Conservation (phyloP, 129 eudicot species). For the Dittrichia graveolens region DNA sequence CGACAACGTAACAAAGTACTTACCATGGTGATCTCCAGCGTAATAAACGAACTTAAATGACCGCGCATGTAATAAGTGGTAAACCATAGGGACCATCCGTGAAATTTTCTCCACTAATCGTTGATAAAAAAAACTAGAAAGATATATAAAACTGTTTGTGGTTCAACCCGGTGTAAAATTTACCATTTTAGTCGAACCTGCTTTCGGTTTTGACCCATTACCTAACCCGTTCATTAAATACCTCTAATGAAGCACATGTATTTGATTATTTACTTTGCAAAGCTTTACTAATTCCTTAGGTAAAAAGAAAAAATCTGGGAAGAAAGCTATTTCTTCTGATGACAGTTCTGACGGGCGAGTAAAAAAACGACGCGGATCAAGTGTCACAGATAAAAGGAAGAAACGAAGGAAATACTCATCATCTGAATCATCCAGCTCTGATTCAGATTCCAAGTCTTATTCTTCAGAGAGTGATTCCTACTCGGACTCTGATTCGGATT, state of each 20-base stretch:
- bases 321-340: conserved; percentile 49
- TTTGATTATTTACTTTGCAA: conserved; percentile 14
- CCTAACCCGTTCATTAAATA: neutral
- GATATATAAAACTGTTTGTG: neutral
- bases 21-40: no score
- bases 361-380: conserved; percentile 45
- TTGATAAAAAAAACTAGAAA: neutral
- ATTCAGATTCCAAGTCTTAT: conserved; percentile 57
- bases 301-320: conserved; percentile 54
- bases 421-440: conserved; percentile 77
- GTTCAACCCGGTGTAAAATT: neutral
- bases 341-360: conserved; percentile 56
- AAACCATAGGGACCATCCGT: no score
- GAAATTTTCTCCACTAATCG: no score
- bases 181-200: neutral
- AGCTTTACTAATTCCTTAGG: conserved; percentile 36
- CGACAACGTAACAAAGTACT: no score
- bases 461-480: conserved; percentile 64
- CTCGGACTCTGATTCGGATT: conserved; percentile 61
- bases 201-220: neutral
- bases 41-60: no score
- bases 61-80: no score
- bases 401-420: conserved; percentile 79
- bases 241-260: neutral
- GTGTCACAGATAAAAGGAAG: conserved; percentile 53